Evolutionary conservation across 192 early-diverging fungal genomes (phyloP).

Genomic region (Backusella mclennaniae): DNA sequence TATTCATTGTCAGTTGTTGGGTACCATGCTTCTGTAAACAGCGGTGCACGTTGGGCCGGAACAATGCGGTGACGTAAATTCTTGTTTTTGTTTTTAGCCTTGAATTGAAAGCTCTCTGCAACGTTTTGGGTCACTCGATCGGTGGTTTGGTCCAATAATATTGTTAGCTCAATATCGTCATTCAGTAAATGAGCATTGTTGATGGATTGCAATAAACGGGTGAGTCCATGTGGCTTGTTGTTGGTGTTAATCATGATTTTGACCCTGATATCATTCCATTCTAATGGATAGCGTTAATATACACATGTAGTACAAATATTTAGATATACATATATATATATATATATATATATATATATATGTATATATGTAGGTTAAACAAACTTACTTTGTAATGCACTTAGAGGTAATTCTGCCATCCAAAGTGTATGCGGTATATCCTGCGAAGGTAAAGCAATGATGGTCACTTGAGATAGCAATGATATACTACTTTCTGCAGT

Average conservation of each 20-base stretch:
- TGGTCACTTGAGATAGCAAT: slow-evolving; percentile 28
- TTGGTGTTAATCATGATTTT: slow-evolving; percentile 49
- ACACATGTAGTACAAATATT: background rate
- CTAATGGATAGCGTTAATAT: slow-evolving; percentile 13
- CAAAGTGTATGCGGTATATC: slow-evolving; percentile 44
- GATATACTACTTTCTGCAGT: slow-evolving; percentile 11
- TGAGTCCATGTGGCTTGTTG: slow-evolving; percentile 45
- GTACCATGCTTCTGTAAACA: slow-evolving; percentile 60
- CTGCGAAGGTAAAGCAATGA: slow-evolving; percentile 38
- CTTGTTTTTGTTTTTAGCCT: slow-evolving; percentile 41
- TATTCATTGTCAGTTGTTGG: slow-evolving; percentile 52
- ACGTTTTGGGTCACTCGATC: slow-evolving; percentile 48
- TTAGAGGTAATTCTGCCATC: slow-evolving; percentile 46
- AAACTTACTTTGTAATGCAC: slow-evolving; percentile 44
- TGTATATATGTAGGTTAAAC: background rate
- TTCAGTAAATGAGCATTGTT: slow-evolving; percentile 48
- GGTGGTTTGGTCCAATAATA: slow-evolving; percentile 52
- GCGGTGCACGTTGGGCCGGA: slow-evolving; percentile 45
- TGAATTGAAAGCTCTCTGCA: slow-evolving; percentile 45
- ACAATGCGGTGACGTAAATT: slow-evolving; percentile 47
- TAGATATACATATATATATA: too few relatives aligned
- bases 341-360: too few relatives aligned
- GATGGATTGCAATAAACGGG: slow-evolving; percentile 47
- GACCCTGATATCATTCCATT: slow-evolving; percentile 49
- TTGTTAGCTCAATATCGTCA: slow-evolving; percentile 44